Conservation (phyloP, 345 rosid genomes). For the Hypericum perforatum region DNA sequence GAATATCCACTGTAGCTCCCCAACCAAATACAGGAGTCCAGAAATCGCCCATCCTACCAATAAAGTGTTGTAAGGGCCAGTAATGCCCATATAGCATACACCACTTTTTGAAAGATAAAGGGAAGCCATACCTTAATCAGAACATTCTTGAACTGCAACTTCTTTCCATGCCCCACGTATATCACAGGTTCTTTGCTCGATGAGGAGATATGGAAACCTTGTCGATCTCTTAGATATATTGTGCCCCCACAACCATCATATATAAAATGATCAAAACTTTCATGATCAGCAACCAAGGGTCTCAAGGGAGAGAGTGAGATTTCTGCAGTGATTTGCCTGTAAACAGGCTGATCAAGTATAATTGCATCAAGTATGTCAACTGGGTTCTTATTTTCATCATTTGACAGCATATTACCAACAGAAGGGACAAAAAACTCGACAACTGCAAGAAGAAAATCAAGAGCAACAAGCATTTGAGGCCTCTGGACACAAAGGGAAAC, state of each 20-base stretch:
- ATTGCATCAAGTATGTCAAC: slow-evolving; percentile 46
- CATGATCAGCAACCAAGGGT: slow-evolving; percentile 81
- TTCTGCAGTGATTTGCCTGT: slow-evolving; percentile 54
- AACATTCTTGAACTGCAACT: slow-evolving; percentile 74
- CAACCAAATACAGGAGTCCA: slow-evolving; percentile 83
- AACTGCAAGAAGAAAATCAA: slow-evolving; percentile 88
- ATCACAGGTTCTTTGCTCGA: slow-evolving; percentile 66
- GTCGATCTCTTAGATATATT: slow-evolving; percentile 60
- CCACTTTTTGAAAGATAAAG: slow-evolving; percentile 2
- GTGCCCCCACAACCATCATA: slow-evolving; percentile 90
- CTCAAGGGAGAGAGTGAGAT: slow-evolving; percentile 61
- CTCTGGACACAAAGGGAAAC: slow-evolving; percentile 67
- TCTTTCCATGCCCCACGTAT: slow-evolving; percentile 71
- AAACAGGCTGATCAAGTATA: slow-evolving; percentile 49
- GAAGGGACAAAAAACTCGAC: slow-evolving; percentile 89
- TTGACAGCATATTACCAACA: slow-evolving; percentile 53
- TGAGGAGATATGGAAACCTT: slow-evolving; percentile 46
- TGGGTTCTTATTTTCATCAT: slow-evolving; percentile 52
- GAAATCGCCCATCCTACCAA: slow-evolving; percentile 64
- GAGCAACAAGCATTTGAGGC: slow-evolving; percentile 91
- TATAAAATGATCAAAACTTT: slow-evolving; percentile 54
- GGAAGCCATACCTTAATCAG: slow-evolving; percentile 48
- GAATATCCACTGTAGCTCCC: slow-evolving; percentile 77
- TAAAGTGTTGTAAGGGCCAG: slow-evolving; percentile 7
- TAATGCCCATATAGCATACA: not conserved